phyloP scores from a whole-genome alignment of 2,329 filamentous ascomycete species.

The Thermoascus crustaceus region DNA sequence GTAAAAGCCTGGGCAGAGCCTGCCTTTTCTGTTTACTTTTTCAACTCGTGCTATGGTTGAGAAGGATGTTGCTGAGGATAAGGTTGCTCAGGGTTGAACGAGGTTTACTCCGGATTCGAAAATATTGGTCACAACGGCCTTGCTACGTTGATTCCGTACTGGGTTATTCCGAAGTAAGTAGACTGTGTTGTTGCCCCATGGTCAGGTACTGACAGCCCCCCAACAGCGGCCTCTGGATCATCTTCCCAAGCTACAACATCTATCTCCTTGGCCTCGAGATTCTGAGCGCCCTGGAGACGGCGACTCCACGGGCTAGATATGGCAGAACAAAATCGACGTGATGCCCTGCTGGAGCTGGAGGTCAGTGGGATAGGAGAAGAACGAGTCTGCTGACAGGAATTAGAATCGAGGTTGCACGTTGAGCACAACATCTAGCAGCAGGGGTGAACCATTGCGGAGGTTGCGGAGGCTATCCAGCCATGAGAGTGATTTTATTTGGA shows the following conservation, averaged over 20 bases:
- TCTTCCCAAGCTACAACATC: conserved; percentile 55
- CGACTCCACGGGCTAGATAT: conserved; percentile 17
- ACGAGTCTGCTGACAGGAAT: too few species aligned
- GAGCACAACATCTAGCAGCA: too few species aligned
- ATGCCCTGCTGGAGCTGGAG: not conserved
- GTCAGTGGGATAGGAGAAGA: too few species aligned
- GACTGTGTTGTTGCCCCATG: not conserved
- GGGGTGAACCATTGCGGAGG: too few species aligned
- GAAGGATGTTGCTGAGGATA: conserved; percentile 2
- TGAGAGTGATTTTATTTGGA: too few species aligned
- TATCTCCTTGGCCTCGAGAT: conserved; percentile 55
- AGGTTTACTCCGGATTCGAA: conserved; percentile 52
- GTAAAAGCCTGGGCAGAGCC: too few species aligned
- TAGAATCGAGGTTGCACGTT: too few species aligned
- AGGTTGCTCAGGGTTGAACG: conserved; percentile 43
- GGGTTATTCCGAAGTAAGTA: conserved; percentile 60
- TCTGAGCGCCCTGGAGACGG: conserved; percentile 45
- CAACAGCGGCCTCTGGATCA: conserved; percentile 53
- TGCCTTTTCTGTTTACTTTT: not conserved
- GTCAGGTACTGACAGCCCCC: conserved; percentile 11
- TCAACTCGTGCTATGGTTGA: not conserved
- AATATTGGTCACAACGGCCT: conserved; percentile 56
- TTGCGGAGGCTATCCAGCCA: too few species aligned
- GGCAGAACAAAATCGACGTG: conserved; percentile 24
- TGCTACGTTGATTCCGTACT: conserved; percentile 47